phyloP scores from a whole-genome alignment of 495 filamentous ascomycete species.

The Cryomyces minteri region DNA sequence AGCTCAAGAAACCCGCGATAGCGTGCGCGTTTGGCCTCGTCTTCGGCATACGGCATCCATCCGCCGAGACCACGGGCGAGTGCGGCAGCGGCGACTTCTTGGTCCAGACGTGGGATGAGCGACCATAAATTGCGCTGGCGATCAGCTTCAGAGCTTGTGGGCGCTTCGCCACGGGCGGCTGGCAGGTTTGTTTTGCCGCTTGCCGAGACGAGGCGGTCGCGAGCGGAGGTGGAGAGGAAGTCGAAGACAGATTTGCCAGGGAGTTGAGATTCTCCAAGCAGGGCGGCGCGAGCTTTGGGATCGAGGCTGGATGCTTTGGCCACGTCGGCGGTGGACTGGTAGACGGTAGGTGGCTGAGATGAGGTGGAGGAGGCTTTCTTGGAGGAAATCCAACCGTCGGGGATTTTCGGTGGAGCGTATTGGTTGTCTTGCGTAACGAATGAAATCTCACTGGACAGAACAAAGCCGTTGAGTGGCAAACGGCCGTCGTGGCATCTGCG shows the following conservation, averaged over 20 bases:
- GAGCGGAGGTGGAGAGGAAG: constrained; percentile 65
- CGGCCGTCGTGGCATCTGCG: constrained; percentile 82
- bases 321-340: constrained; percentile 53
- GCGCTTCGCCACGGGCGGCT: constrained; percentile 52
- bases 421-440: constrained; percentile 24
- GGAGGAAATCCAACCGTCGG: constrained; percentile 56
- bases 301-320: constrained; percentile 61
- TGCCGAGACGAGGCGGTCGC: constrained; percentile 54
- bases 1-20: constrained; percentile 70
- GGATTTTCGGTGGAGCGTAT: constrained; percentile 60
- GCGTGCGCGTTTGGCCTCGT: constrained; percentile 54
- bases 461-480: constrained; percentile 69
- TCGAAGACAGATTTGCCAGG: constrained; percentile 94
- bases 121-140: constrained; percentile 38
- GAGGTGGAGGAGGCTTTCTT: constrained; percentile 23
- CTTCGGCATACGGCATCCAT: constrained; percentile 75
- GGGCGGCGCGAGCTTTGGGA: constrained; percentile 57
- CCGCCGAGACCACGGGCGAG: constrained; percentile 52
- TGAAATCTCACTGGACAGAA: constrained; percentile 41
- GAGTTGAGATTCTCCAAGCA: constrained; percentile 66
- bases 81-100: constrained; percentile 53
- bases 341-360: constrained; percentile 10
- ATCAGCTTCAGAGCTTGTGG: constrained; percentile 38
- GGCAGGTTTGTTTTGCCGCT: constrained; percentile 67
- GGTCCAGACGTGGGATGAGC: constrained; percentile 56